phyloP scores from a whole-genome alignment of 148 eudicot genomes.

The Limonium bicolor region DNA sequence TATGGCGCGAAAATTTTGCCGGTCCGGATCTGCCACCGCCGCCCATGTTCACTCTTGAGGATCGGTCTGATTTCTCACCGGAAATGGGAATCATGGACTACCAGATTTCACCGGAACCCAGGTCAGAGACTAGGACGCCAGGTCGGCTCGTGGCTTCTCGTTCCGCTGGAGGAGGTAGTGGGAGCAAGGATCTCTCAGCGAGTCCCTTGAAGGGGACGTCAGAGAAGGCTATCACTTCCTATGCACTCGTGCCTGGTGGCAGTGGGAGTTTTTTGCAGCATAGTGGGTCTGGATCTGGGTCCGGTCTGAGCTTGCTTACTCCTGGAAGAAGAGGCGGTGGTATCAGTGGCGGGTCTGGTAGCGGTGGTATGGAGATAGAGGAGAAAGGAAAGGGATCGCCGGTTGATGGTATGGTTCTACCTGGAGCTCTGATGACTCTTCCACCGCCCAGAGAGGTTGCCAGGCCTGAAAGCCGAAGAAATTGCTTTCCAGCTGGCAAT shows the following conservation, averaged over 20 bases:
- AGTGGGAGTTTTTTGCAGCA: constrained; percentile 34
- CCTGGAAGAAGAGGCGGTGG: constrained; percentile 34
- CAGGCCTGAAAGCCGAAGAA: constrained; percentile 71
- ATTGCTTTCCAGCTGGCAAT: constrained; percentile 38
- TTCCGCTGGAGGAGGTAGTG: background rate
- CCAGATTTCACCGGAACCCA: constrained; percentile 57
- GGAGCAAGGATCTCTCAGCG: constrained; percentile 29
- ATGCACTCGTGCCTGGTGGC: constrained; percentile 20
- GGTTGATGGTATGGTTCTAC: constrained; percentile 81
- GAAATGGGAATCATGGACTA: constrained; percentile 67
- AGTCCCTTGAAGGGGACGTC: constrained; percentile 37
- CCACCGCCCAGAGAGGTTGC: constrained; percentile 93
- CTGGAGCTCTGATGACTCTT: constrained; percentile 64
- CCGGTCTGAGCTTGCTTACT: constrained; percentile 66
- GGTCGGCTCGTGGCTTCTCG: constrained; percentile 6
- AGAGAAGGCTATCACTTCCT: constrained; percentile 64
- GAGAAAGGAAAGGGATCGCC: constrained; percentile 88
- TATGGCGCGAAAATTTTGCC: constrained; percentile 87
- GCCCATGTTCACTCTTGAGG: constrained; percentile 77
- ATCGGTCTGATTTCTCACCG: constrained; percentile 77
- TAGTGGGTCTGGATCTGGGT: constrained; percentile 47
- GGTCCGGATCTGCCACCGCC: constrained; percentile 90
- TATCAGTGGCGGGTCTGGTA: constrained; percentile 19
- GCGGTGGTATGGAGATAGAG: constrained; percentile 50
- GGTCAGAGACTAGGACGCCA: constrained; percentile 18